Percentiles rank a stretch among this genome's conserved stretches.
Conservation (phyloP, 2,329 filamentous ascomycete genomes). For the Neonectria sp. region DNA sequence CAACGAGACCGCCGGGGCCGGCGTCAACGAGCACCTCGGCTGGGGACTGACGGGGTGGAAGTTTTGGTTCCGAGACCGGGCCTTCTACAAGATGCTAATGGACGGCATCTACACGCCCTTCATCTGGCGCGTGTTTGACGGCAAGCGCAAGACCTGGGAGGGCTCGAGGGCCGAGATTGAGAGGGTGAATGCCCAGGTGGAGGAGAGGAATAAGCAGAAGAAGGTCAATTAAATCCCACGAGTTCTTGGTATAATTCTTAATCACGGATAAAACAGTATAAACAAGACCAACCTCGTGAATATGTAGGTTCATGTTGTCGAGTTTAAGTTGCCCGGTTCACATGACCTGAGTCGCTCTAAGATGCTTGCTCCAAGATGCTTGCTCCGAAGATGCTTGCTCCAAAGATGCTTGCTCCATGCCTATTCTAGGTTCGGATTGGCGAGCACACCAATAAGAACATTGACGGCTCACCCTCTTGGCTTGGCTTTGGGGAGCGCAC, state of each 20-base stretch:
- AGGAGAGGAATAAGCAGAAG: conserved; percentile 32
- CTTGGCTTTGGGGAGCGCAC: not conserved
- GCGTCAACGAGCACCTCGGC: conserved; percentile 57
- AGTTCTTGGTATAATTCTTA: not conserved
- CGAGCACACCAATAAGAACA: conserved; percentile 14
- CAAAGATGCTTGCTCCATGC: not conserved
- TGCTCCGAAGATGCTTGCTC: too few relatives aligned
- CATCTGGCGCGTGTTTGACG: conserved; percentile 59
- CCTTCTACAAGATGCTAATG: conserved; percentile 56
- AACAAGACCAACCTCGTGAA: too few relatives aligned
- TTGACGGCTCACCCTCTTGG: not conserved
- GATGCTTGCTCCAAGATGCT: too few relatives aligned
- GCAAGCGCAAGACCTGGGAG: conserved; percentile 57
- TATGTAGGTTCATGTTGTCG: too few relatives aligned
- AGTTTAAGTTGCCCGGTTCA: not conserved
- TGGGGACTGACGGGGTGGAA: conserved; percentile 58
- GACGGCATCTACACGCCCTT: conserved; percentile 59
- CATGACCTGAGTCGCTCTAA: not conserved
- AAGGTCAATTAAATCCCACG: conserved; percentile 26
- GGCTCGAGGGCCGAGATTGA: conserved; percentile 56
- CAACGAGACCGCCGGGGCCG: conserved; percentile 59
- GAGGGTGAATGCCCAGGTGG: conserved; percentile 45
- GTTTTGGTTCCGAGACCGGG: conserved; percentile 58
- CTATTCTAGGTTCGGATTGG: not conserved
- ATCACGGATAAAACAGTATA: not conserved